Evolutionary conservation across 257 asterid genomes (phyloP).

Genomic region (Plectranthus barbatus): DNA sequence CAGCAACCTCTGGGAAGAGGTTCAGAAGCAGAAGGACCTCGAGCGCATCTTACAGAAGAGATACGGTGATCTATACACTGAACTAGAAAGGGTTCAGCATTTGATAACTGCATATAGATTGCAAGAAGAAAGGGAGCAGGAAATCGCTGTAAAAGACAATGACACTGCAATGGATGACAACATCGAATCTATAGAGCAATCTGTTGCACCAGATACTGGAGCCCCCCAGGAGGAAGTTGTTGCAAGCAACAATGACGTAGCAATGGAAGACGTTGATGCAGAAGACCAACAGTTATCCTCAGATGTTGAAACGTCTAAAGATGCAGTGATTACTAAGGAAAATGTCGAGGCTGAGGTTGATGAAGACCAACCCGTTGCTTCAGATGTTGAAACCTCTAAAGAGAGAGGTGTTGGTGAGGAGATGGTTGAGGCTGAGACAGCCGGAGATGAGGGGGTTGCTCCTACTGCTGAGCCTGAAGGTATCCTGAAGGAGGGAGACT

Average conservation of each 20-base stretch:
- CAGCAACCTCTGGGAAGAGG: conserved; percentile 91
- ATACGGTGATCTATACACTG: conserved; percentile 53
- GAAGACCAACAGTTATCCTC: not conserved
- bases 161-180: conserved; percentile 25
- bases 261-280: not conserved
- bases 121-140: conserved; percentile 46
- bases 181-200: conserved; percentile 12
- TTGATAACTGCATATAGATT: conserved; percentile 33
- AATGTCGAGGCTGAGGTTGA: not conserved
- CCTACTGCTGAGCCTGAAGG: conserved; percentile 12
- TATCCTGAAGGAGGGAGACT: conserved; percentile 9
- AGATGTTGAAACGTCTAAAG: conserved; percentile 1
- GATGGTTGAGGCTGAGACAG: conserved; percentile 3
- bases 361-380: not conserved
- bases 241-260: not conserved
- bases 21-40: conserved; percentile 92
- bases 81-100: conserved; percentile 49
- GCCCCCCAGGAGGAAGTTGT: not conserved
- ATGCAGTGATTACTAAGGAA: conserved; percentile 5
- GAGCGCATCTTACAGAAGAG: conserved; percentile 65
- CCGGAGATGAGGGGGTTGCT: conserved; percentile 4
- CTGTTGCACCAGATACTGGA: conserved; percentile 18
- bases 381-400: conserved; percentile 6
- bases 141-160: conserved; percentile 24
- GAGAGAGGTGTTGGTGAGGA: conserved; percentile 8